Evolutionary conservation across 495 filamentous ascomycete genomes (phyloP).

Genomic region (Aspergillus cavernicola): DNA sequence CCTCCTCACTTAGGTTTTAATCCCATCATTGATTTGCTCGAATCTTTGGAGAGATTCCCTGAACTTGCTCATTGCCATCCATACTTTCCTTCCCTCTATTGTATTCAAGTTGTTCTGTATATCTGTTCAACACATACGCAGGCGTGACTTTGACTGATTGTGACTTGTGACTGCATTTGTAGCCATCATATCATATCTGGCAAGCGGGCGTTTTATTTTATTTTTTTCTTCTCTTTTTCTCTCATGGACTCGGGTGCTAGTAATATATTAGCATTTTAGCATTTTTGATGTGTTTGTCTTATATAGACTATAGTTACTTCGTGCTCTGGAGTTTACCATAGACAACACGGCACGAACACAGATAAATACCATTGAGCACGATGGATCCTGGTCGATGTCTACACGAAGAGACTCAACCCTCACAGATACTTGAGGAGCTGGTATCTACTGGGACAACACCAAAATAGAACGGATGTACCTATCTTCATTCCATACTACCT

Average conservation of each 20-base stretch:
- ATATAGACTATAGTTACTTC: too few species aligned
- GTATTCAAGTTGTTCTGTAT: neutral
- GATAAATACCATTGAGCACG: too few species aligned
- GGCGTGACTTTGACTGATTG: neutral
- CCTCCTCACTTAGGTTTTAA: neutral
- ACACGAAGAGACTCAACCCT: too few species aligned
- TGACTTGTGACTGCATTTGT: conserved; percentile 2
- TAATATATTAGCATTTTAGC: neutral
- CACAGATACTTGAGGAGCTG: too few species aligned
- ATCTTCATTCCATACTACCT: too few species aligned
- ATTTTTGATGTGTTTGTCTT: too few species aligned
- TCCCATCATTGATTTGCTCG: neutral
- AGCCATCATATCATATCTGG: neutral
- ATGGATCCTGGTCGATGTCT: too few species aligned
- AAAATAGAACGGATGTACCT: too few species aligned
- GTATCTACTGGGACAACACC: too few species aligned
- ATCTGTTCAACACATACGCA: conserved; percentile 1
- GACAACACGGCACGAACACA: too few species aligned
- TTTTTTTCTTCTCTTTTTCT: neutral
- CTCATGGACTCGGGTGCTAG: neutral
- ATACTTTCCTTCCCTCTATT: neutral
- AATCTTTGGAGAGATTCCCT: neutral
- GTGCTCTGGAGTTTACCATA: too few species aligned
- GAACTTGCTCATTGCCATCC: too few species aligned
- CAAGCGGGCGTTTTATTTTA: conserved; percentile 9